A percentile compares a stretch with the other conserved stretches of the same genome.
These are phyloP conservation scores for Alnus rubra DNA, from an alignment of 306 rosid genomes.

Conservation along the genomic window DNA sequence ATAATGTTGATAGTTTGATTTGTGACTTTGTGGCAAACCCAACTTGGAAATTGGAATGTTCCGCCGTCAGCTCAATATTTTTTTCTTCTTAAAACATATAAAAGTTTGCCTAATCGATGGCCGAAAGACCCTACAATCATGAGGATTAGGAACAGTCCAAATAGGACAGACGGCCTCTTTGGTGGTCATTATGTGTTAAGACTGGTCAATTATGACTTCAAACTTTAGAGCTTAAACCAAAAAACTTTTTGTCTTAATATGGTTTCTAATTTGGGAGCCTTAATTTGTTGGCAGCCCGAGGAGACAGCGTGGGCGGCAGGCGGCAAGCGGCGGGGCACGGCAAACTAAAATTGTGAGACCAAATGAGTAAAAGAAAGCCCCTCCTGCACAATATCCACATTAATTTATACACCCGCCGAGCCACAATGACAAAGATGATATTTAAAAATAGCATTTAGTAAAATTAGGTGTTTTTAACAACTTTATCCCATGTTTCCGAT, in stretches of 20 bases:
- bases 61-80: conserved; percentile 62
- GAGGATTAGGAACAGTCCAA: conserved; percentile 30
- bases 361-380: conserved; percentile 1
- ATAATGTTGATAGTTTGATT: conserved; percentile 19
- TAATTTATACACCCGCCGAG: not conserved
- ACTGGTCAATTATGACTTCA: conserved; percentile 22
- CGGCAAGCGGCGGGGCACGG: conserved; percentile 29
- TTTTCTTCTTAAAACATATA: conserved; percentile 25
- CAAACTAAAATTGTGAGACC: conserved; percentile 23
- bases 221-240: conserved; percentile 22
- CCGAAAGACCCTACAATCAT: conserved; percentile 35
- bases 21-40: conserved; percentile 25
- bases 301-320: conserved; percentile 19
- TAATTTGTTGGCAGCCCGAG: conserved; percentile 24
- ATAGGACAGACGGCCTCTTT: conserved; percentile 19
- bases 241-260: conserved; percentile 23
- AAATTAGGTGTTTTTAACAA: no score
- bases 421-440: no score
- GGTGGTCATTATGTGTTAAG: conserved; percentile 4
- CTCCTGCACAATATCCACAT: not conserved
- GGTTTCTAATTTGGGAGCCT: conserved; percentile 19
- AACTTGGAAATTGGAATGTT: conserved; percentile 42
- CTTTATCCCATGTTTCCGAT: no score
- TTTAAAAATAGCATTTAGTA: no score
- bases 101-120: conserved; percentile 22